These are phyloP conservation scores for Lizanozyma gosingica DNA, from an alignment of 1,139 yeast genomes.

Conservation along the genomic window DNA sequence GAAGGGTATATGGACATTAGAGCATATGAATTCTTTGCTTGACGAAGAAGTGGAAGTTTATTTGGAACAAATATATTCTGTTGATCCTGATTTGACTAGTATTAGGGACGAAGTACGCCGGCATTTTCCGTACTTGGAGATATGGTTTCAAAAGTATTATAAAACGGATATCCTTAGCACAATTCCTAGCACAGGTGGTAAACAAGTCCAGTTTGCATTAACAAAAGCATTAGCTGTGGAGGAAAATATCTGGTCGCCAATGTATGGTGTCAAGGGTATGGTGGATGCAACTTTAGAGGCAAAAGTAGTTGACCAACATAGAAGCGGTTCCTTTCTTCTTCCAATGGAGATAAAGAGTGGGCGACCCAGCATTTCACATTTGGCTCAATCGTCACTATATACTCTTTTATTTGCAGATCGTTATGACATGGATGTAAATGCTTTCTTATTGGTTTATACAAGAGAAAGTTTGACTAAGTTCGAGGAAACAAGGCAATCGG, in stretches of 20 bases:
- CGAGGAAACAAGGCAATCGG: constrained; percentile 46
- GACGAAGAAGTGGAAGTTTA: constrained; percentile 35
- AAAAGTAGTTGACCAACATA: constrained; percentile 16
- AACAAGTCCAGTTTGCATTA: constrained; percentile 38
- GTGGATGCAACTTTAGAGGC: constrained; percentile 83
- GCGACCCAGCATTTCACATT: constrained; percentile 53
- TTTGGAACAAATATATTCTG: constrained; percentile 46
- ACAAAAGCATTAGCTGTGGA: constrained; percentile 72
- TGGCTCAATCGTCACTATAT: constrained; percentile 85
- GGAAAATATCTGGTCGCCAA: constrained; percentile 87
- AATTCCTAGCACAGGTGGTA: constrained; percentile 12
- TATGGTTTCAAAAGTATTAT: constrained; percentile 53
- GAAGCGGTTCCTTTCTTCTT: constrained; percentile 44
- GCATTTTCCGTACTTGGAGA: constrained; percentile 49
- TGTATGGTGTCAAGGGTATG: constrained; percentile 84
- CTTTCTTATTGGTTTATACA: constrained; percentile 69
- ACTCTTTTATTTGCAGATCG: constrained; percentile 72
- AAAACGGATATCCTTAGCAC: constrained; percentile 13
- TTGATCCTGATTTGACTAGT: constrained; percentile 41
- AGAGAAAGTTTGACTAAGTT: constrained; percentile 48
- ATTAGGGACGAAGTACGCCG: constrained; percentile 38
- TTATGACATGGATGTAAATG: constrained; percentile 57
- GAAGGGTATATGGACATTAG: constrained; percentile 30
- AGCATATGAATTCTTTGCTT: constrained; percentile 35
- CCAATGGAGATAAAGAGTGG: constrained; percentile 94